Percentiles rank a stretch among this genome's conserved stretches.
Evolutionary conservation across 768 basidiomycete species (phyloP).

Genomic region (Tylopilus sp.): DNA sequence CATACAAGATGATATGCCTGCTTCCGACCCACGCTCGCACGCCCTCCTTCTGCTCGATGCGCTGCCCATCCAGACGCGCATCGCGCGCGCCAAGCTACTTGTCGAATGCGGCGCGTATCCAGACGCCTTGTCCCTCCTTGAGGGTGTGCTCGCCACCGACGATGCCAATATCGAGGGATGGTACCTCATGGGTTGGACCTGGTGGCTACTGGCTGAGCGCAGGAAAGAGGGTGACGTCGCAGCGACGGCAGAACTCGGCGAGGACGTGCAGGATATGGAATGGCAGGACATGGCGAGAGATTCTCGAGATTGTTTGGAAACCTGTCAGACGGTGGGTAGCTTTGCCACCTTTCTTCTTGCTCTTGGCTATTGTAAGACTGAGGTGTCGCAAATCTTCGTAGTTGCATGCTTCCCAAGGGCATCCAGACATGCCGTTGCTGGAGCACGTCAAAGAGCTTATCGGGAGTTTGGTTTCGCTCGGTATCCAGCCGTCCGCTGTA

Average conservation of each 20-base stretch:
- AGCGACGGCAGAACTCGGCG: conserved; percentile 34
- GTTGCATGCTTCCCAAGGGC: conserved; percentile 68
- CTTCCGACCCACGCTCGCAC: conserved; percentile 28
- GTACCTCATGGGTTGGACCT: conserved; percentile 95
- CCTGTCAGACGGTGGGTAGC: conserved; percentile 71
- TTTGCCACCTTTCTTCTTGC: background rate
- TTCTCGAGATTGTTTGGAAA: conserved; percentile 76
- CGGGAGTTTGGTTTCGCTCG: conserved; percentile 58
- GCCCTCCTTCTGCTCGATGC: conserved; percentile 30
- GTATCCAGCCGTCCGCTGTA: conserved; percentile 58
- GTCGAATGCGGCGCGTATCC: conserved; percentile 71
- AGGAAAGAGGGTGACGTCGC: conserved; percentile 52
- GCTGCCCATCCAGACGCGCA: conserved; percentile 63
- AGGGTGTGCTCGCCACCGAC: conserved; percentile 76
- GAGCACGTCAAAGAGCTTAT: conserved; percentile 77
- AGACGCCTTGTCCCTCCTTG: conserved; percentile 71
- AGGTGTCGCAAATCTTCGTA: conserved; percentile 24
- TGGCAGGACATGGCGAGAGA: conserved; percentile 81
- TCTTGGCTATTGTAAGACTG: background rate
- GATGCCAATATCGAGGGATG: conserved; percentile 88
- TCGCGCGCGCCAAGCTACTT: conserved; percentile 76
- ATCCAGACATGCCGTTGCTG: conserved; percentile 73
- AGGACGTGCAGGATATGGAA: conserved; percentile 42
- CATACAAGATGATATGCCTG: background rate
- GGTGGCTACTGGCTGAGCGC: conserved; percentile 78